A percentile compares a stretch with the other conserved stretches of the same genome.
phyloP scores from a whole-genome alignment of 2,329 filamentous ascomycete genomes.

The Fusarium stilboides region DNA sequence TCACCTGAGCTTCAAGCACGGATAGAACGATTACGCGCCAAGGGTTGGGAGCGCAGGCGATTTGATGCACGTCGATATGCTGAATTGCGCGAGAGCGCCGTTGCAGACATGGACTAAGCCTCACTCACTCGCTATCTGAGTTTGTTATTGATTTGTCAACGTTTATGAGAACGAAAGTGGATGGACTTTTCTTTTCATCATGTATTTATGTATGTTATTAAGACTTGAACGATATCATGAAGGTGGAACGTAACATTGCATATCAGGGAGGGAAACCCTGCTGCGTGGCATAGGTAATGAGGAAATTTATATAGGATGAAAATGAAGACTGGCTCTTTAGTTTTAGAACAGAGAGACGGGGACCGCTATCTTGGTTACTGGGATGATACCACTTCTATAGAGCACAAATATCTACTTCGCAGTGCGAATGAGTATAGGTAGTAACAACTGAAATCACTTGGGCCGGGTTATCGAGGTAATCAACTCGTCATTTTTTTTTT shows the following conservation, averaged over 20 bases:
- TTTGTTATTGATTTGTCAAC: not conserved
- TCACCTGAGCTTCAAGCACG: conserved; percentile 63
- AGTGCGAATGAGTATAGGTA: not conserved
- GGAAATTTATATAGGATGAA: not conserved
- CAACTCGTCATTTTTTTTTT: conserved; percentile 10
- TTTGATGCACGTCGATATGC: conserved; percentile 70
- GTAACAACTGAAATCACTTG: conserved; percentile 14
- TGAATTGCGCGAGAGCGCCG: conserved; percentile 64
- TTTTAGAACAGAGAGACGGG: conserved; percentile 1
- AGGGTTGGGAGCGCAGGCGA: conserved; percentile 69
- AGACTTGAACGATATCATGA: conserved; percentile 41
- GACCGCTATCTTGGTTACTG: not conserved
- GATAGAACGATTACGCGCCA: conserved; percentile 69
- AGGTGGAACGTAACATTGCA: conserved; percentile 8
- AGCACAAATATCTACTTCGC: conserved; percentile 16
- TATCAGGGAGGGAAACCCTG: conserved; percentile 15
- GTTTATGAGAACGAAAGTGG: conserved; percentile 11
- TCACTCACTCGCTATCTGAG: not conserved
- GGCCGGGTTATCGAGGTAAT: not conserved
- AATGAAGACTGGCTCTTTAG: conserved; percentile 38
- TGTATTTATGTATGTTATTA: conserved; percentile 29
- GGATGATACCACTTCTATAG: conserved; percentile 34
- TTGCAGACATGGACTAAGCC: conserved; percentile 63
- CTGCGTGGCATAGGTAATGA: conserved; percentile 11
- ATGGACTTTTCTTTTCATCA: conserved; percentile 18